These are phyloP conservation scores for Pseudocercospora crystallina DNA, from an alignment of 2,329 filamentous ascomycete genomes.

Conservation along the genomic window DNA sequence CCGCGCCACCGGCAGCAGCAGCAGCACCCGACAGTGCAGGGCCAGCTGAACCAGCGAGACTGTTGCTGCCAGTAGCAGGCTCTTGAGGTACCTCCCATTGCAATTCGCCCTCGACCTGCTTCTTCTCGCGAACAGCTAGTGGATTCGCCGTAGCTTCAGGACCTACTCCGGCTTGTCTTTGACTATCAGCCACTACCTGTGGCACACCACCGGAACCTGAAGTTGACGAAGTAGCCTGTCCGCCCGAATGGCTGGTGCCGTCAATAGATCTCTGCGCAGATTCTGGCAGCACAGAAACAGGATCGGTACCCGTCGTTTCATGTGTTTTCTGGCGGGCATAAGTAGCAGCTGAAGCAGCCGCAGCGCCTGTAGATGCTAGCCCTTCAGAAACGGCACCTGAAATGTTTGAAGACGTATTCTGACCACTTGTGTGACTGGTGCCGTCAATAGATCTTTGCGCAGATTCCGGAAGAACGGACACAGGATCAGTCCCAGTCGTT, in stretches of 20 bases:
- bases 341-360: slow-evolving; percentile 55
- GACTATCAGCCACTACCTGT: slow-evolving; percentile 68
- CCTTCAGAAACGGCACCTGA: slow-evolving; percentile 5
- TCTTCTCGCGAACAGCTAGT: slow-evolving; percentile 47
- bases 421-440: background rate
- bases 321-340: slow-evolving; percentile 21
- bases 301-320: slow-evolving; percentile 35
- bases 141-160: slow-evolving; percentile 68
- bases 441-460: slow-evolving; percentile 38
- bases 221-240: slow-evolving; percentile 21
- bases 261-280: slow-evolving; percentile 49
- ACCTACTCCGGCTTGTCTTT: slow-evolving; percentile 61
- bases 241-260: background rate
- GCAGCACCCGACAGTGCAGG: slow-evolving; percentile 5
- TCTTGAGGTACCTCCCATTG: slow-evolving; percentile 58
- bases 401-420: slow-evolving; percentile 25
- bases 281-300: slow-evolving; percentile 31
- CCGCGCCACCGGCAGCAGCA: slow-evolving; percentile 43
- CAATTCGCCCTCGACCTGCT: slow-evolving; percentile 67
- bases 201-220: slow-evolving; percentile 45
- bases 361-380: background rate
- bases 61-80: slow-evolving; percentile 4
- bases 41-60: background rate
- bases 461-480: slow-evolving; percentile 19
- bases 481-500: slow-evolving; percentile 6